Conservation (phyloP, 2,329 filamentous ascomycete species). For the Coniochaeta sp. region DNA sequence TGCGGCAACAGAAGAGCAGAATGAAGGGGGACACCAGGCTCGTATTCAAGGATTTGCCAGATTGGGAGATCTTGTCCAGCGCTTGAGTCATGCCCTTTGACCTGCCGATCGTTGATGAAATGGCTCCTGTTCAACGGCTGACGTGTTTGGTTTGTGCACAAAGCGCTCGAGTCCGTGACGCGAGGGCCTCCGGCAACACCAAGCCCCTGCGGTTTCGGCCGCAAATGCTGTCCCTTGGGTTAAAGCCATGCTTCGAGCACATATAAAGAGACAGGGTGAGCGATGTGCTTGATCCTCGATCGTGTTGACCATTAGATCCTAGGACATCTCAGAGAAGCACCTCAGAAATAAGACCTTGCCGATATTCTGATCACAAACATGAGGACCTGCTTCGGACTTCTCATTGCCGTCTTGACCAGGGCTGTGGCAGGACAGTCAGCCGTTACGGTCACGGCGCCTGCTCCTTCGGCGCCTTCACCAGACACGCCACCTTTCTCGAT, state of each 20-base stretch:
- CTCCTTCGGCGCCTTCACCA: neutral
- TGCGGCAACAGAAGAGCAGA: neutral
- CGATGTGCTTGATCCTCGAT: neutral
- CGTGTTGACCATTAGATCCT: neutral
- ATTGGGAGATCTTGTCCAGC: neutral
- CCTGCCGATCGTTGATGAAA: neutral
- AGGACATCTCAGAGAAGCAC: neutral
- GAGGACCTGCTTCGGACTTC: neutral
- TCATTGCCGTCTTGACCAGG: neutral
- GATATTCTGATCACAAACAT: neutral
- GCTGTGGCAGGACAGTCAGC: neutral
- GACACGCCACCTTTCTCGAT: neutral
- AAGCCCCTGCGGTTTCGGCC: neutral
- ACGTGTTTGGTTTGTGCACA: neutral
- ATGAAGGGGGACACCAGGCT: neutral
- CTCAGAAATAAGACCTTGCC: neutral
- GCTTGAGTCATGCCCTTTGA: neutral
- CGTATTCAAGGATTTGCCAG: neutral
- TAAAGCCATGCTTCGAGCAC: neutral
- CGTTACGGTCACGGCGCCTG: neutral
- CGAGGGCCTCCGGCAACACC: neutral
- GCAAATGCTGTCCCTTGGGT: neutral
- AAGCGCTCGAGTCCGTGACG: neutral
- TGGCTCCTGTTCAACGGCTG: neutral
- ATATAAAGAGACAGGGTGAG: neutral